Evolutionary conservation across 129 eudicot species (phyloP).

Genomic region (Solidago caesia): DNA sequence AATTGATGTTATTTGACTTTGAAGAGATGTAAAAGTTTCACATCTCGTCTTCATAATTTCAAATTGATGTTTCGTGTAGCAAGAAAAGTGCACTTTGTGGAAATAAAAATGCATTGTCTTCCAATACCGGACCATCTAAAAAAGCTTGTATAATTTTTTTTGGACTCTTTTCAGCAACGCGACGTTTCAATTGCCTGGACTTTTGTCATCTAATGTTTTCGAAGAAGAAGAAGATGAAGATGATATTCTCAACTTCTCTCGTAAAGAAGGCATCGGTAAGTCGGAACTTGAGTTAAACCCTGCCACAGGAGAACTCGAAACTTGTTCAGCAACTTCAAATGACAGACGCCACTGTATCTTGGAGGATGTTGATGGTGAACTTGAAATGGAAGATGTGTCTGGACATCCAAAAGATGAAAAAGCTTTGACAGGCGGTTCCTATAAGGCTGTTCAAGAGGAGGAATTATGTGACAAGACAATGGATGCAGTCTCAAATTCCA

Average conservation of each 20-base stretch:
- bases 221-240: slow-evolving; percentile 81
- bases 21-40: background rate
- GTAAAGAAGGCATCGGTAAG: slow-evolving; percentile 37
- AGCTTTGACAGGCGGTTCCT: slow-evolving; percentile 24
- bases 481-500: slow-evolving; percentile 37
- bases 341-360: slow-evolving; percentile 83
- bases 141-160: slow-evolving; percentile 10
- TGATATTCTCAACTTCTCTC: slow-evolving; percentile 34
- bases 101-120: background rate
- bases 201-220: slow-evolving; percentile 57
- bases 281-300: slow-evolving; percentile 38
- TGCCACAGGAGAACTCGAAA: slow-evolving; percentile 43
- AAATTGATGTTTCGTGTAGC: background rate
- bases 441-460: slow-evolving; percentile 30
- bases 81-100: background rate
- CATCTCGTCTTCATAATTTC: background rate
- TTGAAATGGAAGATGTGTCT: slow-evolving; percentile 98
- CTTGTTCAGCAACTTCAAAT: slow-evolving; percentile 47
- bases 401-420: slow-evolving; percentile 67
- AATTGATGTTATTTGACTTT: background rate
- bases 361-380: slow-evolving; percentile 97
- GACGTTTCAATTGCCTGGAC: slow-evolving; percentile 79
- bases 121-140: slow-evolving; percentile 5
- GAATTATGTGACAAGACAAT: slow-evolving; percentile 29
- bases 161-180: slow-evolving; percentile 65